Evolutionary conservation across 1,139 yeast genomes (phyloP).

Genomic region (Magnusiomyces ingens): DNA sequence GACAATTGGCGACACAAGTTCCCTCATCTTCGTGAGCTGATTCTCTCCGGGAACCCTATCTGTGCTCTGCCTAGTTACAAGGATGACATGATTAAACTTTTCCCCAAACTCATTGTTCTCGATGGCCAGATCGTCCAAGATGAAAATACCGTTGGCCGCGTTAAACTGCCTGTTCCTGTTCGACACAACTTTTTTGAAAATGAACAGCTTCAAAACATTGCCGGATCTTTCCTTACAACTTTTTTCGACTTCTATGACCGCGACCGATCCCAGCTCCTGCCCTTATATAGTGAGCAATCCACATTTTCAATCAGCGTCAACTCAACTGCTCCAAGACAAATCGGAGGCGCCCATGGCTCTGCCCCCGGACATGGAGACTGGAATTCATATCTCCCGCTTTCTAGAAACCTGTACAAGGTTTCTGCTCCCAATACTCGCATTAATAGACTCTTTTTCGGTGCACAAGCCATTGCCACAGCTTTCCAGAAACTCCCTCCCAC

Average conservation of each 20-base stretch:
- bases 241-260: slow-evolving; percentile 77
- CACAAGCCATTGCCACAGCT: slow-evolving; percentile 51
- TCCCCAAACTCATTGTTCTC: slow-evolving; percentile 71
- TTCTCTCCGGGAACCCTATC: slow-evolving; percentile 74
- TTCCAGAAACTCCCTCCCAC: slow-evolving; percentile 70
- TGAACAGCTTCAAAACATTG: slow-evolving; percentile 59
- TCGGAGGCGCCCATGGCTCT: slow-evolving; percentile 15
- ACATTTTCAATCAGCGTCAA: slow-evolving; percentile 68
- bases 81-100: slow-evolving; percentile 57
- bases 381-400: slow-evolving; percentile 41
- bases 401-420: slow-evolving; percentile 70
- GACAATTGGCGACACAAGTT: slow-evolving; percentile 79
- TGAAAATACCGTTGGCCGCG: slow-evolving; percentile 51
- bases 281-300: slow-evolving; percentile 73
- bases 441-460: slow-evolving; percentile 64
- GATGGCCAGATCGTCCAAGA: slow-evolving; percentile 77
- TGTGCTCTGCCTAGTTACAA: slow-evolving; percentile 46
- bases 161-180: slow-evolving; percentile 41
- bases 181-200: slow-evolving; percentile 72
- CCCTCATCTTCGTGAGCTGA: slow-evolving; percentile 63
- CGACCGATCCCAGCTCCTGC: slow-evolving; percentile 61
- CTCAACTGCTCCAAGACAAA: slow-evolving; percentile 36
- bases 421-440: slow-evolving; percentile 51
- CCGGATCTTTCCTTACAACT: slow-evolving; percentile 69
- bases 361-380: slow-evolving; percentile 18